Evolutionary conservation across 768 basidiomycete species (phyloP).

Genomic region (Tulasnella sp.): DNA sequence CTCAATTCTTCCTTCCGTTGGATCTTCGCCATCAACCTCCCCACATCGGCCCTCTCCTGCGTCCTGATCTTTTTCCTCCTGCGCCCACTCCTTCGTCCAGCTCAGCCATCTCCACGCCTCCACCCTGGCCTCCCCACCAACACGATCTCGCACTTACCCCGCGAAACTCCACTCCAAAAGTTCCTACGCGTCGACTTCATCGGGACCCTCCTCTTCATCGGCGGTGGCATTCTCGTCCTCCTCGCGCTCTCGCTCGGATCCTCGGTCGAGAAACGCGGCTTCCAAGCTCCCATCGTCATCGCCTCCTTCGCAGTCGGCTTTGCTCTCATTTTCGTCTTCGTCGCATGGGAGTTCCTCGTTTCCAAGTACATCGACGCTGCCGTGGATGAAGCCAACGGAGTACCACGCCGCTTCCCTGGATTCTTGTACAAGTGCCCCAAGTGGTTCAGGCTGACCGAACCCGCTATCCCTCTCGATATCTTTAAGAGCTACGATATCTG

Average conservation of each 20-base stretch:
- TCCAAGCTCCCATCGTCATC: constrained; percentile 50
- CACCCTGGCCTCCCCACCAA: constrained; percentile 13
- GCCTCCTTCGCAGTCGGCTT: constrained; percentile 53
- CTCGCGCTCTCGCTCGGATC: constrained; percentile 59
- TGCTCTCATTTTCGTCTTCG: constrained; percentile 48
- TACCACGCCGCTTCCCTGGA: neutral
- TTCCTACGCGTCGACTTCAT: constrained; percentile 53
- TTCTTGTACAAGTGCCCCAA: constrained; percentile 30
- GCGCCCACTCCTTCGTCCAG: constrained; percentile 39
- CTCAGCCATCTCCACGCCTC: constrained; percentile 33
- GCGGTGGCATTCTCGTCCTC: constrained; percentile 52
- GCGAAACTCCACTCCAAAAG: constrained; percentile 38
- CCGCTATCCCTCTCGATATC: constrained; percentile 54
- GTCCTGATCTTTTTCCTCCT: constrained; percentile 51
- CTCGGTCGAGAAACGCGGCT: constrained; percentile 47
- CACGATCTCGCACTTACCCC: constrained; percentile 30
- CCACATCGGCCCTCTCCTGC: constrained; percentile 47
- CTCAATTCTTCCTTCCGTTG: constrained; percentile 52
- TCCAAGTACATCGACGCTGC: constrained; percentile 39
- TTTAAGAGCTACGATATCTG: constrained; percentile 52
- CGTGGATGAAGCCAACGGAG: constrained; percentile 6
- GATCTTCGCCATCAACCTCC: constrained; percentile 63
- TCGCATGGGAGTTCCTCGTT: constrained; percentile 52
- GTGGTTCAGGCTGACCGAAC: constrained; percentile 41
- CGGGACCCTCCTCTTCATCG: constrained; percentile 52